phyloP scores from a whole-genome alignment of 1,284 basidiomycete species.

The Termitomyces sp. region DNA sequence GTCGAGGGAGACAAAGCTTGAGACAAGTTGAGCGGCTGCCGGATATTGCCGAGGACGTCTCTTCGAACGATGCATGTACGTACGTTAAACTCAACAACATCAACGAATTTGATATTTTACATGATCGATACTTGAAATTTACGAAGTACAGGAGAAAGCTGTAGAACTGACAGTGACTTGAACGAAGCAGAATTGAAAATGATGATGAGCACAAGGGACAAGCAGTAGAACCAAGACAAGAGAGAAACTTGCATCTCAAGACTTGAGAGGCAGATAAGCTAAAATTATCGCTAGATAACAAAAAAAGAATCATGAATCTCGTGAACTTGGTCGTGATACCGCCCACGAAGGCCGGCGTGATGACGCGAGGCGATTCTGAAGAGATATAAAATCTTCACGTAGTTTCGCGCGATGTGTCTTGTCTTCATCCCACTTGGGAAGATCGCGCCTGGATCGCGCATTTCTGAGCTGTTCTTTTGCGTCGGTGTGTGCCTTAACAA shows the following conservation, averaged over 20 bases:
- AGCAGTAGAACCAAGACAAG: background rate
- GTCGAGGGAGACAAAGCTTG: background rate
- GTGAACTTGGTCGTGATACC: background rate
- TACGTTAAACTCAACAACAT: no score
- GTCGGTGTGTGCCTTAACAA: constrained; percentile 26
- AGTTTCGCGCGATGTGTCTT: constrained; percentile 25
- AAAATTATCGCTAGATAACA: background rate
- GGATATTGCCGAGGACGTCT: background rate
- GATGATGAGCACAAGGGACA: no score
- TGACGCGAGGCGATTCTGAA: constrained; percentile 8
- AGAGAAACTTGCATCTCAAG: background rate
- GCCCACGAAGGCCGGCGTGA: constrained; percentile 11
- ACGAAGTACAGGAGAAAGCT: background rate
- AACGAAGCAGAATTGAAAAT: background rate
- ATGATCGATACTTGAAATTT: background rate
- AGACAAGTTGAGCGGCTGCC: background rate
- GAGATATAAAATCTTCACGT: constrained; percentile 10
- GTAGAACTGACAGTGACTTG: no score
- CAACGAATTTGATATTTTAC: background rate
- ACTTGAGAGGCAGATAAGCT: background rate
- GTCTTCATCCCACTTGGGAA: constrained; percentile 28
- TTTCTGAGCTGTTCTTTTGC: constrained; percentile 21
- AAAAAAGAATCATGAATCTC: background rate
- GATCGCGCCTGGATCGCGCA: constrained; percentile 17
- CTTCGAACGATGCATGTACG: no score